Percentiles rank a stretch among this genome's conserved stretches.
phyloP scores from a whole-genome alignment of 2,329 filamentous ascomycete species.

The Pyricularia sp. region DNA sequence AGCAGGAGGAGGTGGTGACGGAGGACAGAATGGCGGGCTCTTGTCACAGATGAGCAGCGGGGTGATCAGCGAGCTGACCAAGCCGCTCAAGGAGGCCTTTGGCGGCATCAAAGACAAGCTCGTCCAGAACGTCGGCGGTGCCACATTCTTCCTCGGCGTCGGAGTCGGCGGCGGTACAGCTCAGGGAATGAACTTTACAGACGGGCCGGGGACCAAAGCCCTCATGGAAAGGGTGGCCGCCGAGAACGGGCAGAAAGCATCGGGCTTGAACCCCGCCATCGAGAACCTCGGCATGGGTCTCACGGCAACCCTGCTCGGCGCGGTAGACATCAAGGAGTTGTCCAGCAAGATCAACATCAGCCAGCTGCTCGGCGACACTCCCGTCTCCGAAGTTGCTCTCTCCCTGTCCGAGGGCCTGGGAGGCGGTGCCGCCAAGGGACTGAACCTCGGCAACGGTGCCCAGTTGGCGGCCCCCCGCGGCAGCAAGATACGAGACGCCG shows the following conservation, averaged over 20 bases:
- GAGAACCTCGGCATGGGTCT: slow-evolving; percentile 20
- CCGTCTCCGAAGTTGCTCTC: neutral
- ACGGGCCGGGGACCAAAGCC: slow-evolving; percentile 9
- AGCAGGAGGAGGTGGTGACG: too few relatives aligned
- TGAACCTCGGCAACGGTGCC: neutral
- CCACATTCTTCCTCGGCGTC: slow-evolving; percentile 14
- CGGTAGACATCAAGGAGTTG: slow-evolving; percentile 12
- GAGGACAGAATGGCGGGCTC: neutral
- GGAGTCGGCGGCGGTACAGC: slow-evolving; percentile 15
- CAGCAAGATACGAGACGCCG: neutral
- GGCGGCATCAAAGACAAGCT: neutral
- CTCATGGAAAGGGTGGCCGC: slow-evolving; percentile 12
- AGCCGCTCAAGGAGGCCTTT: neutral
- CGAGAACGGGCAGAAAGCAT: slow-evolving; percentile 18
- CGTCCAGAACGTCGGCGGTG: slow-evolving; percentile 7
- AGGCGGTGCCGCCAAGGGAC: neutral
- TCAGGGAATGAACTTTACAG: slow-evolving; percentile 13
- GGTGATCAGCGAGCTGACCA: neutral
- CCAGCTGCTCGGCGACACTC: neutral
- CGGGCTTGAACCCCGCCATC: slow-evolving; percentile 19
- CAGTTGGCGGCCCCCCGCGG: neutral
- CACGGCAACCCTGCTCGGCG: slow-evolving; percentile 16
- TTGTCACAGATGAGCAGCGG: neutral
- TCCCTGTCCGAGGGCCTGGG: neutral
- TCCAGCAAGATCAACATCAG: neutral